A percentile compares a stretch with the other conserved stretches of the same genome.
These are phyloP conservation scores for Catharanthus roseus DNA, from an alignment of 257 asterid genomes.

Conservation along the genomic window DNA sequence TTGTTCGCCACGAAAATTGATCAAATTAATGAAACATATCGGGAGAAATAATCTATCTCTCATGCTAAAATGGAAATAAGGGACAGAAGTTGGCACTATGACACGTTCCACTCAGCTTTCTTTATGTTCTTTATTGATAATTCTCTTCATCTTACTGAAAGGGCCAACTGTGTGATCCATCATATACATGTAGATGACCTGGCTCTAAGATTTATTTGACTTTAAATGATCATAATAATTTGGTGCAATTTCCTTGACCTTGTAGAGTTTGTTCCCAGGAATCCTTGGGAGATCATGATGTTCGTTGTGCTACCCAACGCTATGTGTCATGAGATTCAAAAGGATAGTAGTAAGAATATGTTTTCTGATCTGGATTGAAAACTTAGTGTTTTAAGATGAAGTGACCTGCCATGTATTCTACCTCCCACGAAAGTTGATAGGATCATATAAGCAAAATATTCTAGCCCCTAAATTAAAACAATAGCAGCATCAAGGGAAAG, in stretches of 20 bases:
- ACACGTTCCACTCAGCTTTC: slow-evolving; percentile 40
- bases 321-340: slow-evolving; percentile 84
- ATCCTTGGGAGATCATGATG: slow-evolving; percentile 97
- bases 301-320: slow-evolving; percentile 91
- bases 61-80: background rate
- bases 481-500: slow-evolving; percentile 56
- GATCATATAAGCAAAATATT: slow-evolving; percentile 67
- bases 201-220: slow-evolving; percentile 82
- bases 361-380: slow-evolving; percentile 70
- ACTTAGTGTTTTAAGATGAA: slow-evolving; percentile 89
- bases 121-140: slow-evolving; percentile 30
- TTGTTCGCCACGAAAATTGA: background rate
- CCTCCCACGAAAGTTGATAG: slow-evolving; percentile 91
- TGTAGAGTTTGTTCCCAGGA: slow-evolving; percentile 75
- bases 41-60: background rate
- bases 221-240: slow-evolving; percentile 62
- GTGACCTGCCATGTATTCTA: slow-evolving; percentile 98
- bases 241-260: slow-evolving; percentile 93
- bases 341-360: slow-evolving; percentile 87
- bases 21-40: background rate
- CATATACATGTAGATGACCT: slow-evolving; percentile 72
- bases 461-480: slow-evolving; percentile 77
- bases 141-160: slow-evolving; percentile 88
- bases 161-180: slow-evolving; percentile 81
- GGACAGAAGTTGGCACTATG: background rate